These are phyloP conservation scores for Aleurites moluccanus DNA, from an alignment of 441 rosid genomes.

Conservation along the genomic window DNA sequence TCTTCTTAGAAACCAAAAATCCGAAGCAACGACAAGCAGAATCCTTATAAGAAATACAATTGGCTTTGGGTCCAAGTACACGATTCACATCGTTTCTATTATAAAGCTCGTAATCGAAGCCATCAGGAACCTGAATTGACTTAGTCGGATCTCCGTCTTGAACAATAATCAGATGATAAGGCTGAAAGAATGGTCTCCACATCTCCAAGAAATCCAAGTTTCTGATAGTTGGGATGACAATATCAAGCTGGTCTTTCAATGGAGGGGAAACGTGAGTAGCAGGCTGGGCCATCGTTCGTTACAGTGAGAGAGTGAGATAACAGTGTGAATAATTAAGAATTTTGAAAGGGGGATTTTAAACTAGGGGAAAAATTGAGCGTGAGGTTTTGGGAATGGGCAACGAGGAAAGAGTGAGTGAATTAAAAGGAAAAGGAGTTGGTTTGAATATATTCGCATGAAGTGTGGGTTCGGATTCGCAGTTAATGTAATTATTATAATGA, in stretches of 20 bases:
- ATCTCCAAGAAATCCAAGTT: conserved; percentile 43
- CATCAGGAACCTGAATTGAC: conserved; percentile 34
- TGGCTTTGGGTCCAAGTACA: conserved; percentile 35
- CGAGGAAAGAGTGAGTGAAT: background rate
- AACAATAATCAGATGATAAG: conserved; percentile 39
- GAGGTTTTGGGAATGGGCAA: background rate
- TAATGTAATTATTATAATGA: no score
- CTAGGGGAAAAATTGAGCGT: background rate
- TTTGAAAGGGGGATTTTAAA: background rate
- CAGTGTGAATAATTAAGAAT: no score
- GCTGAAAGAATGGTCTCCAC: conserved; percentile 44
- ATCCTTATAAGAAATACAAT: conserved; percentile 39
- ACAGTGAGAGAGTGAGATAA: background rate
- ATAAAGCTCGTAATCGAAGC: conserved; percentile 36
- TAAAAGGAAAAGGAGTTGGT: background rate
- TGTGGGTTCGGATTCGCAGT: no score
- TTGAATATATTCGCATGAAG: no score
- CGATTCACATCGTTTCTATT: conserved; percentile 37
- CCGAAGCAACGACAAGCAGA: conserved; percentile 44
- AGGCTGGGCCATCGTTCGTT: background rate
- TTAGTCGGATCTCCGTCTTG: conserved; percentile 39
- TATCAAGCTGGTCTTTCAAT: conserved; percentile 37
- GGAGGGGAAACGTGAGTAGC: conserved; percentile 1
- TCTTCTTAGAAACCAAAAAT: conserved; percentile 42
- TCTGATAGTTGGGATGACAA: conserved; percentile 38